These are phyloP conservation scores for Sindora glabra DNA, from an alignment of 306 rosid species.

Conservation along the genomic window DNA sequence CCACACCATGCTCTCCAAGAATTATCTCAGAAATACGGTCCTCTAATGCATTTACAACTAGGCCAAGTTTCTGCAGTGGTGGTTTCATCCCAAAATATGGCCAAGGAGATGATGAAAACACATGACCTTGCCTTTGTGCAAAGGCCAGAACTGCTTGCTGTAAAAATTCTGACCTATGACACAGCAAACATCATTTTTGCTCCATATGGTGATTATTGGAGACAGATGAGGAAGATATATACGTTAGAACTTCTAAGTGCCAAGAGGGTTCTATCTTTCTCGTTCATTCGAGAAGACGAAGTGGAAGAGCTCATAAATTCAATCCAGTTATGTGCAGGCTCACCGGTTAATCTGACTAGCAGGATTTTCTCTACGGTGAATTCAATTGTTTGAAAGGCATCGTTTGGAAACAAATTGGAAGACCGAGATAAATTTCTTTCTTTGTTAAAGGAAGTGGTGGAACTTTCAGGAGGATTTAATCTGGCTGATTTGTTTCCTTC, in stretches of 20 bases:
- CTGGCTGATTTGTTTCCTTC: not conserved
- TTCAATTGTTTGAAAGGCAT: not conserved
- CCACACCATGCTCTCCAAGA: not conserved
- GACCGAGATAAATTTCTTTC: not conserved
- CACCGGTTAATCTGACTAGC: conserved; percentile 11
- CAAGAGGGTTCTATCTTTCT: conserved; percentile 10
- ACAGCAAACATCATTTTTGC: not conserved
- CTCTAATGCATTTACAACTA: conserved; percentile 23
- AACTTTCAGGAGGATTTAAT: not conserved
- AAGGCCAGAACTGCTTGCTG: conserved; percentile 4
- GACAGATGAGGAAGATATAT: conserved; percentile 21
- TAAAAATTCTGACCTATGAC: not conserved
- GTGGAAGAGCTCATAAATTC: not conserved
- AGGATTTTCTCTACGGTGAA: not conserved
- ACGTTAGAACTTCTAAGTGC: conserved; percentile 10
- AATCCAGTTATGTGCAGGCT: not conserved
- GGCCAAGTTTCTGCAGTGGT: conserved; percentile 16
- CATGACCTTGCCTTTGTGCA: conserved; percentile 14
- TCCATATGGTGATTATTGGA: conserved; percentile 21
- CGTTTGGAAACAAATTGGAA: not conserved
- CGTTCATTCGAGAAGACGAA: conserved; percentile 25
- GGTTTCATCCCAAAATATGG: conserved; percentile 19
- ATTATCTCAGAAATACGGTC: conserved; percentile 17
- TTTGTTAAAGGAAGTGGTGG: not conserved
- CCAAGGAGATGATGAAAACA: conserved; percentile 15